A percentile compares a stretch with the other conserved stretches of the same genome.
phyloP scores from a whole-genome alignment of 2,329 filamentous ascomycete genomes.

The Tolypocladium ophioglossoides region DNA sequence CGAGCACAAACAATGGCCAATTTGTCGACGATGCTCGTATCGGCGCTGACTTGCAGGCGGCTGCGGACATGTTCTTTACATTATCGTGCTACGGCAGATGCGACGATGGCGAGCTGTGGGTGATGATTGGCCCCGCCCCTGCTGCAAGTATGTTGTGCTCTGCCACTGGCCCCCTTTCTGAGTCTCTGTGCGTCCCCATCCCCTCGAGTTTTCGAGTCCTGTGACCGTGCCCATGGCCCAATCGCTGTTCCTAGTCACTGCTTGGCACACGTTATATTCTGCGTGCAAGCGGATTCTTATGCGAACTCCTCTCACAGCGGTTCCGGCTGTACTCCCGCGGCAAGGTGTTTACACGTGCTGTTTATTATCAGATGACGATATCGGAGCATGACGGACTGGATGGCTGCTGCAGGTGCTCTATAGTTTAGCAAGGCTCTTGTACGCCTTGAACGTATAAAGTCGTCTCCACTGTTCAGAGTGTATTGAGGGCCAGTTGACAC shows the following conservation, averaged over 20 bases:
- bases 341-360: neutral
- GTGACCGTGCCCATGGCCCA: neutral
- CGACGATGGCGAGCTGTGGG: neutral
- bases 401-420: too few species aligned
- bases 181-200: neutral
- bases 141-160: neutral
- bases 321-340: neutral
- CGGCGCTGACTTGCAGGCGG: neutral
- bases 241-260: neutral
- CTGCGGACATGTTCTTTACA: neutral
- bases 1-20: slow-evolving; percentile 5
- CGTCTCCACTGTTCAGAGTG: too few species aligned
- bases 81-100: neutral
- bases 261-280: neutral
- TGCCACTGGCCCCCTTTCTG: neutral
- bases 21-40: neutral
- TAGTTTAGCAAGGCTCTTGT: too few species aligned
- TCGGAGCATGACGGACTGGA: too few species aligned
- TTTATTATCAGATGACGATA: neutral
- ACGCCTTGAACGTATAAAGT: neutral
- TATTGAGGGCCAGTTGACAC: neutral
- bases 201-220: neutral
- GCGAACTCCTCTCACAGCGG: neutral
- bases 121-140: neutral
- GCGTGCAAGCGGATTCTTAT: neutral